Percentiles rank a stretch among this genome's conserved stretches.
phyloP scores from a whole-genome alignment of 2,329 filamentous ascomycete genomes.

The Stenocarpella maydis region DNA sequence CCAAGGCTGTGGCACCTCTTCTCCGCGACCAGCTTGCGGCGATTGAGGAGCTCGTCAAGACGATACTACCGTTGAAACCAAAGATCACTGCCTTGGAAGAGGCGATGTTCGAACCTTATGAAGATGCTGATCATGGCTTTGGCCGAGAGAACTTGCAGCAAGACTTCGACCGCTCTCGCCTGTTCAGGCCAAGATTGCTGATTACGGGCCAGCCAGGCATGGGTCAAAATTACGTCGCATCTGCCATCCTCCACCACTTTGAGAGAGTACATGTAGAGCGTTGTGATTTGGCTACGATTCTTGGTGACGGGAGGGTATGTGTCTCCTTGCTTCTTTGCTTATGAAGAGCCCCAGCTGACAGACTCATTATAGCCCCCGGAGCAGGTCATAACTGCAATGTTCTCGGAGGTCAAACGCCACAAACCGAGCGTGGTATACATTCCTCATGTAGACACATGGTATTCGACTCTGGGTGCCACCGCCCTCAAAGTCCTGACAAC shows the following conservation, averaged over 20 bases:
- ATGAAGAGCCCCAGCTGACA: constrained; percentile 40
- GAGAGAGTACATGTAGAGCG: constrained; percentile 95
- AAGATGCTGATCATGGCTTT: constrained; percentile 84
- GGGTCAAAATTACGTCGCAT: constrained; percentile 90
- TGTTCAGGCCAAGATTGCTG: constrained; percentile 88
- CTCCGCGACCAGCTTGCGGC: constrained; percentile 74
- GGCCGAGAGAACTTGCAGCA: constrained; percentile 77
- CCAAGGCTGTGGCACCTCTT: constrained; percentile 81
- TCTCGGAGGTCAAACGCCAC: constrained; percentile 90
- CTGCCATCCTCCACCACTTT: constrained; percentile 86
- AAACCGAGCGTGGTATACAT: constrained; percentile 97
- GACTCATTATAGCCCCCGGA: constrained; percentile 68
- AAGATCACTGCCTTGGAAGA: constrained; percentile 90
- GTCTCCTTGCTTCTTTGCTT: not conserved
- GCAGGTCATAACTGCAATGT: constrained; percentile 88
- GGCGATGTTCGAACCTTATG: constrained; percentile 87
- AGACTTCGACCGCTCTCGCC: constrained; percentile 85
- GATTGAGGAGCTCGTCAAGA: constrained; percentile 75
- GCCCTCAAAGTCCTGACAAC: constrained; percentile 84
- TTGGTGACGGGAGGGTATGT: constrained; percentile 81
- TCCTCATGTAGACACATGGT: constrained; percentile 90
- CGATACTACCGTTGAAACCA: constrained; percentile 84
- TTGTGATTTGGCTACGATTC: constrained; percentile 87
- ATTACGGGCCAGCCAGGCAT: constrained; percentile 86
- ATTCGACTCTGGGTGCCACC: constrained; percentile 66